Evolutionary conservation across 371 early-diverging fungal species (phyloP).

Genomic region (Umbelopsis sp.): DNA sequence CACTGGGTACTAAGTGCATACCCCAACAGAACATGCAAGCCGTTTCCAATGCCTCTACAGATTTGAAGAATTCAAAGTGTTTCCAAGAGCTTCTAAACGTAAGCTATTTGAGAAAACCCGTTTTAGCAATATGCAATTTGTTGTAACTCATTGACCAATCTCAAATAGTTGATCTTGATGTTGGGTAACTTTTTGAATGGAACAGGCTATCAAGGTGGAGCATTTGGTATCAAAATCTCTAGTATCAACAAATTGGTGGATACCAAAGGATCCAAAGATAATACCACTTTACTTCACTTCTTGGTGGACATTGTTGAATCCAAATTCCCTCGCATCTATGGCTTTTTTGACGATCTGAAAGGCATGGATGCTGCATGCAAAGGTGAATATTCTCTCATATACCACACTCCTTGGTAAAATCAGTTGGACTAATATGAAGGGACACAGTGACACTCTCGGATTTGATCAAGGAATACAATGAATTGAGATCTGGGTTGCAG

Average conservation of each 20-base stretch:
- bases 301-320: conserved; percentile 71
- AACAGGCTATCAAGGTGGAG: conserved; percentile 84
- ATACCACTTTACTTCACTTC: conserved; percentile 81
- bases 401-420: not conserved
- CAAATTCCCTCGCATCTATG: conserved; percentile 62
- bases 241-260: conserved; percentile 89
- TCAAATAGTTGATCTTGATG: conserved; percentile 74
- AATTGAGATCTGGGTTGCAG: conserved; percentile 60
- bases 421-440: not conserved
- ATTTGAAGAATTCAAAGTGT: conserved; percentile 53
- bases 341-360: conserved; percentile 69
- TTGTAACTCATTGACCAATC: no score
- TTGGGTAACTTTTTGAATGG: conserved; percentile 95
- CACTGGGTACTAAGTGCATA: not conserved
- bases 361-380: conserved; percentile 77
- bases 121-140: not conserved
- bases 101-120: conserved; percentile 22
- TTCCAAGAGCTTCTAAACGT: conserved; percentile 61
- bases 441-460: conserved; percentile 60
- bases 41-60: conserved; percentile 60
- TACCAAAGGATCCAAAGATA: conserved; percentile 73
- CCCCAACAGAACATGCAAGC: conserved; percentile 46
- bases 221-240: conserved; percentile 88
- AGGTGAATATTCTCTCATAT: conserved; percentile 49
- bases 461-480: conserved; percentile 59